Percentiles rank a stretch among this genome's conserved stretches.
Evolutionary conservation across 2,329 filamentous ascomycete genomes (phyloP).

Genomic region (Alternaria atra): DNA sequence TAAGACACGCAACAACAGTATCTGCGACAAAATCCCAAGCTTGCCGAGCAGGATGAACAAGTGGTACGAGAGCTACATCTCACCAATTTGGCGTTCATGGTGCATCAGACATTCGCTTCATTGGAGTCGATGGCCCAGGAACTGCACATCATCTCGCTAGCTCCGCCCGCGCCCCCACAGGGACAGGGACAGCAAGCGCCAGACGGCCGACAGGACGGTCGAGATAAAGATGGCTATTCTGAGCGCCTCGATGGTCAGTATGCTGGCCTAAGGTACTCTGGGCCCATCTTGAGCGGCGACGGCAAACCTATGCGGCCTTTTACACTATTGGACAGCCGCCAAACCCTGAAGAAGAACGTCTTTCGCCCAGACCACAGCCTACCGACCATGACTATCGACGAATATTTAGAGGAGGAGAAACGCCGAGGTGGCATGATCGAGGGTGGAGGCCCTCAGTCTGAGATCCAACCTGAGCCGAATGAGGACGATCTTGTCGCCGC

Average conservation of each 20-base stretch:
- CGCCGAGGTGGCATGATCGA: conserved; percentile 87
- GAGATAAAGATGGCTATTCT: conserved; percentile 66
- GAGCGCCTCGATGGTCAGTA: conserved; percentile 74
- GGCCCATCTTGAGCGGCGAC: conserved; percentile 77
- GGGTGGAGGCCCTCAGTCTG: conserved; percentile 82
- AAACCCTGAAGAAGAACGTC: conserved; percentile 79
- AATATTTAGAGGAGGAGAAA: conserved; percentile 93
- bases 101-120: conserved; percentile 83
- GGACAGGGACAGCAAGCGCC: conserved; percentile 47
- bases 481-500: conserved; percentile 91
- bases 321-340: conserved; percentile 79
- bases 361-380: conserved; percentile 92
- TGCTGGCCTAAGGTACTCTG: conserved; percentile 58
- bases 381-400: conserved; percentile 97
- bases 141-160: conserved; percentile 79
- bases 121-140: conserved; percentile 90
- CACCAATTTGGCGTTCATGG: conserved; percentile 74
- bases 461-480: conserved; percentile 74
- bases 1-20: conserved; percentile 57
- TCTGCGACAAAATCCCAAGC: conserved; percentile 66
- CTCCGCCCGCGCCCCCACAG: conserved; percentile 65
- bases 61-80: conserved; percentile 81
- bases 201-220: conserved; percentile 59
- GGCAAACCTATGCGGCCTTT: conserved; percentile 93
- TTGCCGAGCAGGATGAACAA: conserved; percentile 80